Evolutionary conservation across 257 asterid species (phyloP).

Genomic region (Solanum pennellii): DNA sequence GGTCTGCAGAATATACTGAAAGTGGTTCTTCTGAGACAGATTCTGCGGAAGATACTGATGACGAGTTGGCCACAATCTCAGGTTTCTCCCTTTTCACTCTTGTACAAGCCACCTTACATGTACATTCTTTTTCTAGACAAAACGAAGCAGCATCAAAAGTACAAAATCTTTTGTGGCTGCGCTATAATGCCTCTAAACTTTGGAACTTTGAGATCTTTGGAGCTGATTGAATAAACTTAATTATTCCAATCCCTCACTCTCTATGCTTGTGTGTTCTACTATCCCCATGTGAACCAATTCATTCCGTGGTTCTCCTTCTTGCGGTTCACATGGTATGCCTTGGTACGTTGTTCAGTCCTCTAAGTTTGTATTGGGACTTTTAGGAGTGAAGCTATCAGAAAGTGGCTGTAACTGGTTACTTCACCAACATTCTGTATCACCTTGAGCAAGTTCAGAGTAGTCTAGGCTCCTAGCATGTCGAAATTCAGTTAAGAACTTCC

Average conservation of each 20-base stretch:
- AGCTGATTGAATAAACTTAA: not conserved
- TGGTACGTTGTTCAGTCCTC: not conserved
- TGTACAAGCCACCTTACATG: not conserved
- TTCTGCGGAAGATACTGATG: conserved; percentile 77
- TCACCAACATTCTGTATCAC: not conserved
- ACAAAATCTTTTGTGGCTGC: not conserved
- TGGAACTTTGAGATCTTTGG: not conserved
- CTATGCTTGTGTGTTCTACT: not conserved
- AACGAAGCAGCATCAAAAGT: not conserved
- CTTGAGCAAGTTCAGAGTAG: not conserved
- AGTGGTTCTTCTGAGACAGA: conserved; percentile 90
- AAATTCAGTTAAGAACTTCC: not conserved
- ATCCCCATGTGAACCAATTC: not conserved
- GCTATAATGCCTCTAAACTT: not conserved
- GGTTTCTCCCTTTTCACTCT: conserved; percentile 26
- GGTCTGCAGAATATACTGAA: conserved; percentile 83
- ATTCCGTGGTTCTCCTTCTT: not conserved
- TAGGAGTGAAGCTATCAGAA: not conserved
- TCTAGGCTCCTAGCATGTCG: not conserved
- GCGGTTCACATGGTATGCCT: not conserved
- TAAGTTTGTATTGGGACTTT: not conserved
- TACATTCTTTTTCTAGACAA: not conserved
- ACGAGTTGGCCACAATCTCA: conserved; percentile 60
- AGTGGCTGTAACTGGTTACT: not conserved
- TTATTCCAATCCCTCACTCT: not conserved